Percentiles rank a stretch among this genome's conserved stretches.
Conservation (phyloP, 495 filamentous ascomycete genomes). For the Neurospora sp. region DNA sequence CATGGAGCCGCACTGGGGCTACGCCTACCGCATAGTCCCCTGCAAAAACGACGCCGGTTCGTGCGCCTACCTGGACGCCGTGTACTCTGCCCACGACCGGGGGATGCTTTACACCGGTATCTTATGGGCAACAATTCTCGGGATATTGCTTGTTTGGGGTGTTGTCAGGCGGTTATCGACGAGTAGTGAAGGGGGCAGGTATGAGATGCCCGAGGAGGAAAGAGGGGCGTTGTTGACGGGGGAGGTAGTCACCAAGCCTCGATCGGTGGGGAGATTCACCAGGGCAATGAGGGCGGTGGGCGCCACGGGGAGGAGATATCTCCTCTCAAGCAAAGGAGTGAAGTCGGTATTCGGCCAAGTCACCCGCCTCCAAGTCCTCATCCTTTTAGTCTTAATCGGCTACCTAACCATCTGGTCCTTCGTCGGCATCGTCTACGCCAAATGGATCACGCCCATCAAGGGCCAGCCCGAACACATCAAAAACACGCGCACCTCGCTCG, state of each 20-base stretch:
- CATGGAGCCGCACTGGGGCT: constrained; percentile 52
- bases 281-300: background rate
- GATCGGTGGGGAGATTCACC: background rate
- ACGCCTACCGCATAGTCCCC: constrained; percentile 44
- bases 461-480: constrained; percentile 26
- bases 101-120: constrained; percentile 53
- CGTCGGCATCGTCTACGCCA: constrained; percentile 47
- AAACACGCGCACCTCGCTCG: constrained; percentile 49
- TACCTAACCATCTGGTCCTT: constrained; percentile 57
- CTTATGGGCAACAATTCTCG: constrained; percentile 47
- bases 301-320: constrained; percentile 31
- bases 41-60: constrained; percentile 50
- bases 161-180: constrained; percentile 12
- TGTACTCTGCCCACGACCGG: constrained; percentile 48
- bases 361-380: constrained; percentile 30
- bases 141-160: constrained; percentile 41
- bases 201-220: background rate
- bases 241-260: background rate
- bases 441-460: constrained; percentile 50
- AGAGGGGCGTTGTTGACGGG: background rate
- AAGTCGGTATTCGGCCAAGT: constrained; percentile 24
- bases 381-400: constrained; percentile 34
- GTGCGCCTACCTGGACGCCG: constrained; percentile 53
- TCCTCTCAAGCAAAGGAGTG: background rate
- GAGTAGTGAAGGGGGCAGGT: background rate